phyloP scores from a whole-genome alignment of 2,329 filamentous ascomycete genomes.

The Curvularia hawaiiensis region DNA sequence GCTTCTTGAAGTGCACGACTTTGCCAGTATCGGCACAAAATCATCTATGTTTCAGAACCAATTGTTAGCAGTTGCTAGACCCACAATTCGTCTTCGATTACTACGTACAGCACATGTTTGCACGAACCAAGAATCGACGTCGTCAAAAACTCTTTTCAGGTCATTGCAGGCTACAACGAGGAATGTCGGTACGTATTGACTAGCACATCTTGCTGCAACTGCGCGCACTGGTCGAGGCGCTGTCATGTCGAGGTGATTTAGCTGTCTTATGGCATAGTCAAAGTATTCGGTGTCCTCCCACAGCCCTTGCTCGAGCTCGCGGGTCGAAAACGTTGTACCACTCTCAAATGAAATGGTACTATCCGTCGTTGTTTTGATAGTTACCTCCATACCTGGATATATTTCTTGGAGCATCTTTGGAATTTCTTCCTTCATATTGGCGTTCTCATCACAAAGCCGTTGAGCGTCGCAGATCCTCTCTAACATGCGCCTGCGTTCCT shows the following conservation, averaged over 20 bases:
- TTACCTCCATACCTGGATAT: slow-evolving; percentile 45
- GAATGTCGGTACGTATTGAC: slow-evolving; percentile 36
- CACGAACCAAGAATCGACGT: slow-evolving; percentile 55
- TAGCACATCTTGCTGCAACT: slow-evolving; percentile 47
- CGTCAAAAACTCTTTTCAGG: slow-evolving; percentile 53
- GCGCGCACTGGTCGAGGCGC: slow-evolving; percentile 45
- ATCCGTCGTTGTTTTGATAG: slow-evolving; percentile 32
- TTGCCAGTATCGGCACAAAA: slow-evolving; percentile 50
- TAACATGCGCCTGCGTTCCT: slow-evolving; percentile 47
- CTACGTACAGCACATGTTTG: slow-evolving; percentile 44
- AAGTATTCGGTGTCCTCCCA: slow-evolving; percentile 54
- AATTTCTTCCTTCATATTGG: slow-evolving; percentile 33
- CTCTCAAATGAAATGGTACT: slow-evolving; percentile 34
- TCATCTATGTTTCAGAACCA: slow-evolving; percentile 7
- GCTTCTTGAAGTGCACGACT: slow-evolving; percentile 49
- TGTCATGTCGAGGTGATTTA: slow-evolving; percentile 41
- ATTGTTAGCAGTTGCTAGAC: neutral
- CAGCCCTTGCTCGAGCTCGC: slow-evolving; percentile 46
- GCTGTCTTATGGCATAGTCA: slow-evolving; percentile 46
- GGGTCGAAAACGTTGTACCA: slow-evolving; percentile 30
- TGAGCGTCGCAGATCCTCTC: slow-evolving; percentile 42
- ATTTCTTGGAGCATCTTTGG: slow-evolving; percentile 36
- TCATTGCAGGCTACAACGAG: slow-evolving; percentile 51
- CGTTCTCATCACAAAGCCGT: slow-evolving; percentile 25
- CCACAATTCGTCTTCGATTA: accelerated